phyloP scores from a whole-genome alignment of 2,329 filamentous ascomycete genomes.

The Lasiodiplodia hormozganensis region DNA sequence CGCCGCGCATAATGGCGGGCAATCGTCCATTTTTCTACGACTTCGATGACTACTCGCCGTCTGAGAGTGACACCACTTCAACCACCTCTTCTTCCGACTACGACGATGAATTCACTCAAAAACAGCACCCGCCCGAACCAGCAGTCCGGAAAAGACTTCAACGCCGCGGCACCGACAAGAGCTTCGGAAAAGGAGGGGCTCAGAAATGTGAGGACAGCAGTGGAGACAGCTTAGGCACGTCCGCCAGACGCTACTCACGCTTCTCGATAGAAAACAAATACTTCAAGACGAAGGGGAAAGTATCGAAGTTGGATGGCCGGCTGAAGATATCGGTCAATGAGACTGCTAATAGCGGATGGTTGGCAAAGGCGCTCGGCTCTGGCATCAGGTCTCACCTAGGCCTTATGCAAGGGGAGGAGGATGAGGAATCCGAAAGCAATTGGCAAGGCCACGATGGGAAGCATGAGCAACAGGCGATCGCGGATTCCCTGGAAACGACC shows the following conservation, averaged over 20 bases:
- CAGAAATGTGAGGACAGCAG: neutral
- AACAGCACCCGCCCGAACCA: neutral
- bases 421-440: conserved; percentile 27
- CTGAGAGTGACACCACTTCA: conserved; percentile 8
- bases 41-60: conserved; percentile 19
- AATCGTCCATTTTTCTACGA: conserved; percentile 19
- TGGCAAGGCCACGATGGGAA: neutral
- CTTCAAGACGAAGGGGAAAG: conserved; percentile 68
- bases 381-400: conserved; percentile 65
- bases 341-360: conserved; percentile 71
- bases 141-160: neutral
- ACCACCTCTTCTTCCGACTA: neutral
- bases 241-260: conserved; percentile 51
- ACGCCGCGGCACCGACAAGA: neutral
- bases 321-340: conserved; percentile 76
- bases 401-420: neutral
- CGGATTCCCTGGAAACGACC: neutral
- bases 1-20: neutral
- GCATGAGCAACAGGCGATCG: neutral
- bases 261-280: conserved; percentile 70
- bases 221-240: neutral
- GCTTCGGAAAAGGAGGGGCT: neutral
- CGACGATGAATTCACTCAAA: neutral
- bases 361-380: conserved; percentile 74
- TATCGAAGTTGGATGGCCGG: conserved; percentile 72